Conservation (phyloP, 164 flowering plant genomes). For the grape (Vitis vinifera) region DNA sequence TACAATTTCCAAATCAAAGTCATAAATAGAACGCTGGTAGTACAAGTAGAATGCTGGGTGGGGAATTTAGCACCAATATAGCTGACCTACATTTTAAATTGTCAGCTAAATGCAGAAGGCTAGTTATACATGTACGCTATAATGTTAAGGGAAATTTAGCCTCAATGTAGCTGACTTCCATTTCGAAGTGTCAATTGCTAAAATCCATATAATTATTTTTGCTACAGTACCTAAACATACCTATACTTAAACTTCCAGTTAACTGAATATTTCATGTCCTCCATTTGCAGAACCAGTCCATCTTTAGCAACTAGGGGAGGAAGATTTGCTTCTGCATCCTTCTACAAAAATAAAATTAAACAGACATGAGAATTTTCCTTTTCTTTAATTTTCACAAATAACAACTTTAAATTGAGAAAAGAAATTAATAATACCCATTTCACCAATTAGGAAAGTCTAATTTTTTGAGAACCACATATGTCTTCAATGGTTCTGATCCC, state of each 20-base stretch:
- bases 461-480: background rate
- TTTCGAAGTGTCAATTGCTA: no score
- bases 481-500: background rate
- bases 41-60: background rate
- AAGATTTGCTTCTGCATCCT: slow-evolving; percentile 36
- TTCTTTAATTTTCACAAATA: background rate
- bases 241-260: slow-evolving; percentile 35
- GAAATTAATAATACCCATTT: no score
- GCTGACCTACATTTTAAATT: background rate
- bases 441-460: background rate
- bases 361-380: background rate
- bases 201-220: no score
- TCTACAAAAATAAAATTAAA: slow-evolving; percentile 18
- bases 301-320: slow-evolving; percentile 29
- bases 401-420: background rate
- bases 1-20: background rate
- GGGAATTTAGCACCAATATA: background rate
- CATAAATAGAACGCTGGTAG: background rate
- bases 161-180: no score
- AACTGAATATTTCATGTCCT: slow-evolving; percentile 20
- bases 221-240: slow-evolving; percentile 9
- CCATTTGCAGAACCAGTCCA: slow-evolving; percentile 28
- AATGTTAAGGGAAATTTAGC: no score
- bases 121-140: background rate
- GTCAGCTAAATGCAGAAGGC: background rate